A percentile compares a stretch with the other conserved stretches of the same genome.
phyloP scores from a whole-genome alignment of 108 stramenopile species.

The Nitzschia sp. region DNA sequence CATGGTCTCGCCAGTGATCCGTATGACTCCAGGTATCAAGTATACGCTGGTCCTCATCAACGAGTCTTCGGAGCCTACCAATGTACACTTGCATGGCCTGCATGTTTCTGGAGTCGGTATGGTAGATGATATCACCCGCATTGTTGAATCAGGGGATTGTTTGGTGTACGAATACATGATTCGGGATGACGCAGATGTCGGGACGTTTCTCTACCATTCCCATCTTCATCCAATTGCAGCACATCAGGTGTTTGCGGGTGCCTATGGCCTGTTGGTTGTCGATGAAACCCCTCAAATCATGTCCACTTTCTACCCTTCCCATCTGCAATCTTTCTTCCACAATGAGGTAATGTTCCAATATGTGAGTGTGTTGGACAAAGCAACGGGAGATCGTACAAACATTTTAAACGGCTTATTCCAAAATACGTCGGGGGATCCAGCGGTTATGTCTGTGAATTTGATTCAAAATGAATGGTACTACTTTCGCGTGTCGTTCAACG shows the following conservation, averaged over 20 bases:
- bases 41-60: constrained; percentile 29
- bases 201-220: constrained; percentile 46
- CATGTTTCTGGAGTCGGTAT: constrained; percentile 31
- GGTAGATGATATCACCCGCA: constrained; percentile 25
- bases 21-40: constrained; percentile 16
- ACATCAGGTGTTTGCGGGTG: constrained; percentile 34
- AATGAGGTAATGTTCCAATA: constrained; percentile 28
- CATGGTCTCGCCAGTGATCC: constrained; percentile 11
- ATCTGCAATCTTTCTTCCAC: constrained; percentile 9
- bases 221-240: constrained; percentile 29
- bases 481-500: constrained; percentile 30
- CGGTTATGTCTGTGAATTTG: not conserved
- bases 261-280: constrained; percentile 44
- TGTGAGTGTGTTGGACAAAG: constrained; percentile 10
- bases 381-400: constrained; percentile 3
- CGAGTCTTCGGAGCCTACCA: constrained; percentile 17
- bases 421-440: not conserved
- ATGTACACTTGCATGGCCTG: constrained; percentile 28
- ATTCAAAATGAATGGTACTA: constrained; percentile 27
- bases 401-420: not conserved
- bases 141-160: constrained; percentile 30
- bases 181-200: constrained; percentile 27
- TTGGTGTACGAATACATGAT: constrained; percentile 31
- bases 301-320: constrained; percentile 5
- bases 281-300: constrained; percentile 9